Base-by-base conservation (phyloP, 345 rosid genomes). In the Pistacia atlantica region DNA sequence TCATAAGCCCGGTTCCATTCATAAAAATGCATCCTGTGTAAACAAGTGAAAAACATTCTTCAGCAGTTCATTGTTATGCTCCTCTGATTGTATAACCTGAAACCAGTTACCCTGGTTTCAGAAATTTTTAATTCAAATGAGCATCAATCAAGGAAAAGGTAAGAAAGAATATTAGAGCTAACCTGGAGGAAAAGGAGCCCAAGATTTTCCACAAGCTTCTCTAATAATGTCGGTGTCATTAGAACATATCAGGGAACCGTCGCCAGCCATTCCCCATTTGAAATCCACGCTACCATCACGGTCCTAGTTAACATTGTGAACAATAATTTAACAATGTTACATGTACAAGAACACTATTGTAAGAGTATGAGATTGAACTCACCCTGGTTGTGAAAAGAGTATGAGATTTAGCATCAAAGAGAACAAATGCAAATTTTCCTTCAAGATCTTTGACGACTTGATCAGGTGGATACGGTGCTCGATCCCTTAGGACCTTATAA, bases 401-500 rank as follows among this genome's bases (percentile, higher is more conserved):
- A 4, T 78, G 73, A 2, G 85, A 80, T 65, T 70, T 78, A 35
- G 84, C 84, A 75, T 92, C 92, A 18, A 86, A 90, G 78, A 89
- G 84, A 61, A 88, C 76, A 71, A 90, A 92, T 11, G 91, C 88
- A 78, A 88, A 89, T 71, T 87, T 89, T 18, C 97, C 97, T 9
- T 84, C 83, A 68, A 92, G 90, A 84, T 88, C 95, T 80, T 88
- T 87, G 9, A 92, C 83, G 71, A 92, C 97, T 76, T 92, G 90
- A 85, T 92, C 94, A 7, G 90, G 86, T 17, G 94, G 97, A n/a
- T 92, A 90, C 7, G 97, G 95, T 5, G 93, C 97, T 20, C 97
- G 82, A 79, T 92, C 97, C 65, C 93, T 83, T 5, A 90, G 73
- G 1, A 87, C 84, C 71, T 82, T 83, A 69, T 89, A 90, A 65